Evolutionary conservation across 768 basidiomycete genomes (phyloP), one percentile per base, ranked within the genome.

Genomic region (Pleurotus djamor): DNA sequence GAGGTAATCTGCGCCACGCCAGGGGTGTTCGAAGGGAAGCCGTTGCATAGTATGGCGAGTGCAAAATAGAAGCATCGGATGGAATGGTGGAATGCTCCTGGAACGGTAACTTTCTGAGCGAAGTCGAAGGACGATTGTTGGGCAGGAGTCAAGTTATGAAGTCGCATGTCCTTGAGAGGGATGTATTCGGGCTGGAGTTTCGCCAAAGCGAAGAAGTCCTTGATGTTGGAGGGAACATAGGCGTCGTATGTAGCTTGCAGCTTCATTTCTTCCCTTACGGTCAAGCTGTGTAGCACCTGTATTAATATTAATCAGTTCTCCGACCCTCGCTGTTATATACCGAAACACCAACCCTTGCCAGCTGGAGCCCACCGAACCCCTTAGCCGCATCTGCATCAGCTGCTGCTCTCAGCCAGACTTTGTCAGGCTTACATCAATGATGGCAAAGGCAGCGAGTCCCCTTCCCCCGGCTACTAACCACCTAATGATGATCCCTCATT

Each of bases 21-120:
- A 6, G 64, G 59, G 0, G 64, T 62, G 5, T 50, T 59, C 16
- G 64, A 64, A 36, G 63, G 64, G 43, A 64, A 64, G 6, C 64
- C 64, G 50, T 58, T 60, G 52, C 47, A n/a, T 5, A 64, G 59
- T 10, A 62, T 58, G 6, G 59, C 58, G 48, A 64, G 64, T 21
- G 61, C 55, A 37, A 64, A 64, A 49, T 64, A 64, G 36, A 59
- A 64, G 59, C 60, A 63, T 5, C 63, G 58, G 37, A 64, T 47
- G 35, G 61, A 58, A 58, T 64, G 64, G 12, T 62, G 10, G 55
- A 64, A 60, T 5, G 51, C 57, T 16, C 57, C 51, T 38, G 16
- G 61, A 10, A 59, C 58, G 1, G 59, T 59, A 17, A 64, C 35
- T 43, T 60, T 60, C 48, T 59, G 48, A 4, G 64, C 45, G 59